Evolutionary conservation across 352 stramenopile genomes (phyloP).

Genomic region (Phytophthora rubi): DNA sequence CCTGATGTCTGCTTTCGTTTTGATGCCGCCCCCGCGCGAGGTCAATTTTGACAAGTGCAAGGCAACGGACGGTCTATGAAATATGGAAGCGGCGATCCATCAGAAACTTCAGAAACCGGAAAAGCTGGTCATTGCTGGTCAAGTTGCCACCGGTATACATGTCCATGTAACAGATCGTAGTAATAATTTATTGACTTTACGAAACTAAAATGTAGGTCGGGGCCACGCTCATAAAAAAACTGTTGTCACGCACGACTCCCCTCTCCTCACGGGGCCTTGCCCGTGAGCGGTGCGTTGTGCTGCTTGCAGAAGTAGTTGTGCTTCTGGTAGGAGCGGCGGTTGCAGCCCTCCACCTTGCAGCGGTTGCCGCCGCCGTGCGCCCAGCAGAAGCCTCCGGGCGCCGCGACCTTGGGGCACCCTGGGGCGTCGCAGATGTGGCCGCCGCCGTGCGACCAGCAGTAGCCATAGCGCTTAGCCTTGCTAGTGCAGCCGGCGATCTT

Average conservation of each 20-base stretch:
- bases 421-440: slow-evolving; percentile 63
- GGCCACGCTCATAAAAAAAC: slow-evolving; percentile 25
- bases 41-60: too few species aligned
- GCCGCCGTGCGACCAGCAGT: slow-evolving; percentile 75
- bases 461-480: slow-evolving; percentile 75
- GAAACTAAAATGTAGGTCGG: slow-evolving; percentile 22
- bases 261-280: slow-evolving; percentile 31
- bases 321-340: slow-evolving; percentile 73
- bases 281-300: slow-evolving; percentile 38
- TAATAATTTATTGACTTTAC: slow-evolving; percentile 37
- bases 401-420: slow-evolving; percentile 68
- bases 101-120: slow-evolving; percentile 1
- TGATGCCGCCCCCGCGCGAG: too few species aligned
- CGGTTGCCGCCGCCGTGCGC: slow-evolving; percentile 73
- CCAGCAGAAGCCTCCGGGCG: slow-evolving; percentile 73
- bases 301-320: slow-evolving; percentile 78
- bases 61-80: neutral
- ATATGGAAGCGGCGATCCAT: neutral
- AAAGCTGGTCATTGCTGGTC: neutral
- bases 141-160: neutral
- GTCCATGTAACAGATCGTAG: slow-evolving; percentile 7
- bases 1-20: too few species aligned
- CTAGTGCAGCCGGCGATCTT: slow-evolving; percentile 68
- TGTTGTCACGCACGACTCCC: slow-evolving; percentile 12
- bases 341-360: slow-evolving; percentile 74